phyloP scores from a whole-genome alignment of 2,329 filamentous ascomycete species.

The Zasmidium angulare region DNA sequence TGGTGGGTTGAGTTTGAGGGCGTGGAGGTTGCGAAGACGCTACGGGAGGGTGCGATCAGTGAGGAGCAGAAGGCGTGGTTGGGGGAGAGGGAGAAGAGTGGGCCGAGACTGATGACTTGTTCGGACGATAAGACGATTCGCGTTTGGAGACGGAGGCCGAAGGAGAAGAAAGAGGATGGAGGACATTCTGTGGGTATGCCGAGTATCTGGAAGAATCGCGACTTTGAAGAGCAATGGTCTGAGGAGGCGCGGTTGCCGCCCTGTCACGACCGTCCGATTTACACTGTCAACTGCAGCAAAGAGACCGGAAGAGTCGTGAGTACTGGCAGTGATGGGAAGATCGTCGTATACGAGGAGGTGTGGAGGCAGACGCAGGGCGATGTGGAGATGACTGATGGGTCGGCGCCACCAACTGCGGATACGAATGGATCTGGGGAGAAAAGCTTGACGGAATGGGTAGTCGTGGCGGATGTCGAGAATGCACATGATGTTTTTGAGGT shows the following conservation, averaged over 20 bases:
- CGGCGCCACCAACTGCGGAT: conserved; percentile 15
- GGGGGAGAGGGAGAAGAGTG: conserved; percentile 40
- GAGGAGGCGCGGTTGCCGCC: conserved; percentile 74
- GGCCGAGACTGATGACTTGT: conserved; percentile 71
- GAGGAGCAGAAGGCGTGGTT: conserved; percentile 37
- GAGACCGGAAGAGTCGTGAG: conserved; percentile 78
- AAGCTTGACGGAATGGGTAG: conserved; percentile 62
- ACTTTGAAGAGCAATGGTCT: conserved; percentile 78
- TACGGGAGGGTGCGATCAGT: conserved; percentile 1
- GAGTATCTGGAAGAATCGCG: conserved; percentile 78
- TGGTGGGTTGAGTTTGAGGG: conserved; percentile 77
- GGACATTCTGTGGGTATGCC: conserved; percentile 55
- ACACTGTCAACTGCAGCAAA: conserved; percentile 81
- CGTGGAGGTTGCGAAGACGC: conserved; percentile 34
- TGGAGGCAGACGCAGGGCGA: conserved; percentile 36
- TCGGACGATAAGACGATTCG: conserved; percentile 80
- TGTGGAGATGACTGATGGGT: conserved; percentile 24
- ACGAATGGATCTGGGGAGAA: not conserved
- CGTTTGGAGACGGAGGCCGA: conserved; percentile 70
- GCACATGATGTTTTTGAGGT: conserved; percentile 92
- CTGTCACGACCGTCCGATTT: conserved; percentile 77
- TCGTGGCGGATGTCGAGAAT: conserved; percentile 67
- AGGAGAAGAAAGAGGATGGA: conserved; percentile 47
- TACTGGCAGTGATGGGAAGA: conserved; percentile 79
- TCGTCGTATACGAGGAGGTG: conserved; percentile 75